Base-by-base conservation (phyloP, 75 land plant species). In the Picea glauca region DNA sequence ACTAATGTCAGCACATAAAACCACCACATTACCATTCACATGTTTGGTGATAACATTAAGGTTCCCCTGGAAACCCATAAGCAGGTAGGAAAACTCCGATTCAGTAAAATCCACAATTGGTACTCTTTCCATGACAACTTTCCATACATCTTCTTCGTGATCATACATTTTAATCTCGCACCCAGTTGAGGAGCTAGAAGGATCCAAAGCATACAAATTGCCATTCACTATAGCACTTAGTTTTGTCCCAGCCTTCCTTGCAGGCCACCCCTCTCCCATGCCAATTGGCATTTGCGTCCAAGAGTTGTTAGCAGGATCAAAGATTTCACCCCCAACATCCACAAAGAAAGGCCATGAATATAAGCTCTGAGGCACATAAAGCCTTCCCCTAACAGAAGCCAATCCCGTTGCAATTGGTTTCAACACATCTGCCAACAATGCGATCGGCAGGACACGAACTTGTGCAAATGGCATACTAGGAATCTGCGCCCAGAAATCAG, bases 241-340 rank as follows among this genome's bases (percentile, higher is more conserved):
- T 43, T 84, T 84, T 12, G 79, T 84, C 14, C 86, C 86, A n/a
- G 84, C 86, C n/a, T 84, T 84, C 2, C 84, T 77, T 17, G 80
- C 84, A 13, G 86, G 86, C 86, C 86, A 84, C 33, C 72, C 86
- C 60, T 84, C 84, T 11, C 84, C 84, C 86, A 84, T 84, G 56
- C 86, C 84, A 14, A 15, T 18, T 7, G 84, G 84, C 86, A 81
- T 84, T 60, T 81, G 84, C 1, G 32, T 59, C 86, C 86, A 84
- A 38, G 58, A 5, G 58, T 76, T 50, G 15, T 67, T 31, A 18
- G 64, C 58, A 26, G 84, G 86, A 63, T 84, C 84, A 72, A 50
- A 84, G 0, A 78, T 64, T 76, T 84, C 86, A 30, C 86, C 86
- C 11, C 86, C 86, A 58, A 81, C 84, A 63, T 84, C 84, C 46